Evolutionary conservation across 2,329 filamentous ascomycete species (phyloP).

Genomic region (Microsporum ferrugineum): DNA sequence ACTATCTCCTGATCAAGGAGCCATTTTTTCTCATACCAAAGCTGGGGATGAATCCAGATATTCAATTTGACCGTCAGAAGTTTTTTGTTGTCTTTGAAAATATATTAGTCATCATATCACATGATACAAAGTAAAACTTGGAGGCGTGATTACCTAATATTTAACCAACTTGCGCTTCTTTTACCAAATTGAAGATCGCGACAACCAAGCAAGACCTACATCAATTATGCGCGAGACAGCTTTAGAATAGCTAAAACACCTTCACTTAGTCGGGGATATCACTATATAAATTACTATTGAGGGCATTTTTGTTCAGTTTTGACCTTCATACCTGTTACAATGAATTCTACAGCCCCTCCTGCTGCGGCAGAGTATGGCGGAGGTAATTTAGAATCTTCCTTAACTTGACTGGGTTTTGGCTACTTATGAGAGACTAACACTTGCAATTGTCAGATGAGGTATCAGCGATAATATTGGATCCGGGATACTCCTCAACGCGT

Average conservation of each 20-base stretch:
- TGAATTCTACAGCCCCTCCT: constrained; percentile 36
- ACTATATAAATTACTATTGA: neutral
- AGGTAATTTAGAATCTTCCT: constrained; percentile 27
- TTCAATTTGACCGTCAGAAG: too few relatives aligned
- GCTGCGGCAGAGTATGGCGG: constrained; percentile 39
- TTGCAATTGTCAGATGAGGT: constrained; percentile 63
- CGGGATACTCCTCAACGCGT: constrained; percentile 80
- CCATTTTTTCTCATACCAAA: too few relatives aligned
- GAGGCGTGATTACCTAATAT: neutral
- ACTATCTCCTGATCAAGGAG: too few relatives aligned
- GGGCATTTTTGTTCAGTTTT: neutral
- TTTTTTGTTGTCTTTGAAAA: neutral
- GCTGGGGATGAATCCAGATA: too few relatives aligned
- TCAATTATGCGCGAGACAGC: constrained; percentile 4
- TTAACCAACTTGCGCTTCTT: neutral
- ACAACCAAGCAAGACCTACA: neutral
- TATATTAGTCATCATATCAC: neutral
- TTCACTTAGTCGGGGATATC: neutral
- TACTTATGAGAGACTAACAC: neutral
- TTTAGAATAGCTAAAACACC: neutral
- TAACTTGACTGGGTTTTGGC: neutral
- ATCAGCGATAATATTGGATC: constrained; percentile 89
- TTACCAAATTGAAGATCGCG: neutral
- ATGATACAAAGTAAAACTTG: neutral
- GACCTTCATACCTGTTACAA: constrained; percentile 10